Base-by-base conservation (phyloP, 305 asterid genomes). In the Fraxinus xanthoxyloides region DNA sequence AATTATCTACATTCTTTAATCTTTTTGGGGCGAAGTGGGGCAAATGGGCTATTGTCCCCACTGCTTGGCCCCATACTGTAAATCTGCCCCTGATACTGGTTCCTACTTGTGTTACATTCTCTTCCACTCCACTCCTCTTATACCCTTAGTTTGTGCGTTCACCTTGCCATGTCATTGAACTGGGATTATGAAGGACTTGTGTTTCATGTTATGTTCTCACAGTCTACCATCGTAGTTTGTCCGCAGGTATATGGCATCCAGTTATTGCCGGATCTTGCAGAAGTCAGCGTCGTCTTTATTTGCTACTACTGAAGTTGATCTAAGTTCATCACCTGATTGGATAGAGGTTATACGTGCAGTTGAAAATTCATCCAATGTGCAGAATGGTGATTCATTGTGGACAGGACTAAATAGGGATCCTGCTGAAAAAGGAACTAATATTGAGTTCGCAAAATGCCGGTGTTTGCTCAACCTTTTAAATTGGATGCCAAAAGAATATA, bases 171-270 rank as follows among this genome's bases (percentile, higher is more conserved):
- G 67, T 36, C 80, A 43, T 80, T 74, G 59, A 8, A 19, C 51
- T 78, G 85, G 78, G 80, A 78, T 73, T 59, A 56, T 51, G 43
- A n/a, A 32, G 24, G 79, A 38, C 34, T 4, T 15, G 35, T 24
- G 31, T 59, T 77, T 70, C 46, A 46, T 77, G 80, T 81, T 81
- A 70, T 79, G 54, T 85, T 86, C 83, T 88, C 81, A 88, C 89
- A 84, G 84, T 85, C 79, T 86, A 88, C 87, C 83, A 69, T 88
- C 82, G 77, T 91, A 94, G 99, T 91, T 90, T 85, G 88, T 94
- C 80, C 65, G 92, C 89, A 94, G 97, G 90, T 89, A 91, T 84
- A 90, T 94, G 95, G 90, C 96, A 80, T 89, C 97, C 77, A 85
- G 84, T 77, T 85, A 91, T 89, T 91, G 97, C 91, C 85, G 43